These are phyloP conservation scores for Euphorbia lathyris DNA, from an alignment of 345 rosid genomes.

Conservation along the genomic window DNA sequence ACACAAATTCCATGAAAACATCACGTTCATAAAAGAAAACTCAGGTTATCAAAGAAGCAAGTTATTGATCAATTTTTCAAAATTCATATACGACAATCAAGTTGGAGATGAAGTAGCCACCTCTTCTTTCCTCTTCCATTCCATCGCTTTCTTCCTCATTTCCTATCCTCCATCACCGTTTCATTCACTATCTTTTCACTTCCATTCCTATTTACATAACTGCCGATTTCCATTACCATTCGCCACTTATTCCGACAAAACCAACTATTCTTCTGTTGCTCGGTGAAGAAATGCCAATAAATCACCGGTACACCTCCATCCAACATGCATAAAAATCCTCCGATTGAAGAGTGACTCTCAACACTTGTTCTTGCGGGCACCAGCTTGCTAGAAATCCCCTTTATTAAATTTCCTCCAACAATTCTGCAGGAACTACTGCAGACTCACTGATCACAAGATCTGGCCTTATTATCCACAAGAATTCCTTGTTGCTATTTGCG, in stretches of 20 bases:
- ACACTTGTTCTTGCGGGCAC: not conserved
- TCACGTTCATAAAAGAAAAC: no score
- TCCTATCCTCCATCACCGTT: slow-evolving; percentile 23
- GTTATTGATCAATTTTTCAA: not conserved
- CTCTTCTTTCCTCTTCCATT: slow-evolving; percentile 18
- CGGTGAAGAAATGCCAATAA: slow-evolving; percentile 25
- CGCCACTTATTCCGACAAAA: slow-evolving; percentile 17
- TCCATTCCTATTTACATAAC: slow-evolving; percentile 7
- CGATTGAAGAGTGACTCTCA: not conserved
- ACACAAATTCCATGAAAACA: no score
- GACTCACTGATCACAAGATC: no score
- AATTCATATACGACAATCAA: not conserved
- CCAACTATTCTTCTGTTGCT: slow-evolving; percentile 19
- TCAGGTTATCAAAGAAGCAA: not conserved
- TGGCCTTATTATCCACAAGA: no score
- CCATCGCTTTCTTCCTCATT: slow-evolving; percentile 13
- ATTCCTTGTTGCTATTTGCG: no score
- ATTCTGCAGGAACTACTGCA: no score
- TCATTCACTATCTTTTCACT: slow-evolving; percentile 18
- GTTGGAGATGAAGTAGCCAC: not conserved
- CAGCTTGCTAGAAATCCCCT: not conserved
- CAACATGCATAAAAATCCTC: slow-evolving; percentile 12
- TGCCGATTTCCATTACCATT: slow-evolving; percentile 13
- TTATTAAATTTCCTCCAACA: no score
- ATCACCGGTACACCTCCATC: slow-evolving; percentile 17